Evolutionary conservation across 2,329 filamentous ascomycete species (phyloP), one percentile per base, ranked within the genome.

Genomic region (Fusarium ramigenum): DNA sequence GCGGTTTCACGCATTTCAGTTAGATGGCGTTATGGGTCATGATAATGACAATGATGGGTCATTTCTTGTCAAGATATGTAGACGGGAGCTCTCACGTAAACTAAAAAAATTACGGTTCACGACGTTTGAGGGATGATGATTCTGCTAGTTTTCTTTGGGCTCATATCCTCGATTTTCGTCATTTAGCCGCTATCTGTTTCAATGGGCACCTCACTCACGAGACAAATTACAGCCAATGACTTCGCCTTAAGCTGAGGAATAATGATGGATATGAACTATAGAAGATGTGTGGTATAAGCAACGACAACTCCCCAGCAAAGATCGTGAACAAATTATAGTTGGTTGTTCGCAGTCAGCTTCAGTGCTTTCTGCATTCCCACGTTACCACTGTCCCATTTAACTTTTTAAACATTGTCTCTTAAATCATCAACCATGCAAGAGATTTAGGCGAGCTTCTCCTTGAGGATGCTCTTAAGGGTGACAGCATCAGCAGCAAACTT

Each of bases 401-500:
- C 69, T 73, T 74, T 74, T 74, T 66, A 49, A 66, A 70, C 65
- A 53, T 73, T 64, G 47, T 64, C 54, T 62, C 62, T 50, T 36
- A 32, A 25, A 23, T 49, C 60, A 64, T 70, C 63, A 63, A 40
- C n/a, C 42, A 19, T 11, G 21, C 37, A 19, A 19, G 42, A 53
- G 46, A 70, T 75, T 82, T 86, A 86, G 70, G 84, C 83, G 63
- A 98, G 89, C 93, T 98, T 98, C 86, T 91, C 85, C 89, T 92
- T 92, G 81, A 99, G 89, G 81, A 97, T 95, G 75, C 90, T 89
- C 93, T 98, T 98, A 79, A 99, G 92, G 69, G 94, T 97, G 77
- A 95, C 87, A 77, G 96, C 95, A 82, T 99, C 96, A 78, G 96
- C 96, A 67, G 96, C 96, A 82, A 99, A 99, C 88, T 98, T 98